phyloP scores from a whole-genome alignment of 495 filamentous ascomycete species.

The Bombardia bombarda region DNA sequence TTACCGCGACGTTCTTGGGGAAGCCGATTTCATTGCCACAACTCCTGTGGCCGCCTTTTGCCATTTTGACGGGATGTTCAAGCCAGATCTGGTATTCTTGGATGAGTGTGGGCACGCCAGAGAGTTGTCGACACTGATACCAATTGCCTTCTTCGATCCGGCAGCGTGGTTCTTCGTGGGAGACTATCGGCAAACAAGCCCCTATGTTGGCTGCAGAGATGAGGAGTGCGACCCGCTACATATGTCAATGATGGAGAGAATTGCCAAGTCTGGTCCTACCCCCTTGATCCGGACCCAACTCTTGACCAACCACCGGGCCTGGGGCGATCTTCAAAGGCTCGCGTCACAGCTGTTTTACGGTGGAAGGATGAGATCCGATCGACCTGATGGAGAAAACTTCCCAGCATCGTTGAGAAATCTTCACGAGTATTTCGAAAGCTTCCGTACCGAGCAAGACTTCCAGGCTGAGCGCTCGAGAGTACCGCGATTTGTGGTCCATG shows the following conservation, averaged over 20 bases:
- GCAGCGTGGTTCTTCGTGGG: constrained; percentile 19
- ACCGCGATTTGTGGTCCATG: not conserved
- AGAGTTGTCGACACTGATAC: constrained; percentile 18
- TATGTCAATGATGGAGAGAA: not conserved
- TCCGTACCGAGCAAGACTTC: not conserved
- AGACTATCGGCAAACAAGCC: constrained; percentile 20
- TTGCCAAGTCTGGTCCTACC: not conserved
- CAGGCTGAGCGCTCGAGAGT: not conserved
- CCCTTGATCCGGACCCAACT: not conserved
- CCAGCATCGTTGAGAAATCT: not conserved
- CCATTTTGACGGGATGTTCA: constrained; percentile 14
- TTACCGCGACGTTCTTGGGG: constrained; percentile 11
- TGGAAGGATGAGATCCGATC: not conserved
- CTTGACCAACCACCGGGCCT: constrained; percentile 19
- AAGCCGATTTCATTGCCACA: constrained; percentile 19
- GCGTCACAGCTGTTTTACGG: constrained; percentile 15
- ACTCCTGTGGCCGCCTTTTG: constrained; percentile 14
- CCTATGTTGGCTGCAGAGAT: constrained; percentile 6
- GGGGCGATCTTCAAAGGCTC: constrained; percentile 12
- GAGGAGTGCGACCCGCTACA: not conserved
- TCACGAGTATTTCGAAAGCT: not conserved
- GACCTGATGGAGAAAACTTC: not conserved
- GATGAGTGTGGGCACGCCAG: constrained; percentile 18
- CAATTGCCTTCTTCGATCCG: constrained; percentile 18
- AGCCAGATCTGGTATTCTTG: constrained; percentile 17